Evolutionary conservation across 1,284 basidiomycete genomes (phyloP), one percentile per base, ranked within the genome.

Genomic region (Ustilago hordei): DNA sequence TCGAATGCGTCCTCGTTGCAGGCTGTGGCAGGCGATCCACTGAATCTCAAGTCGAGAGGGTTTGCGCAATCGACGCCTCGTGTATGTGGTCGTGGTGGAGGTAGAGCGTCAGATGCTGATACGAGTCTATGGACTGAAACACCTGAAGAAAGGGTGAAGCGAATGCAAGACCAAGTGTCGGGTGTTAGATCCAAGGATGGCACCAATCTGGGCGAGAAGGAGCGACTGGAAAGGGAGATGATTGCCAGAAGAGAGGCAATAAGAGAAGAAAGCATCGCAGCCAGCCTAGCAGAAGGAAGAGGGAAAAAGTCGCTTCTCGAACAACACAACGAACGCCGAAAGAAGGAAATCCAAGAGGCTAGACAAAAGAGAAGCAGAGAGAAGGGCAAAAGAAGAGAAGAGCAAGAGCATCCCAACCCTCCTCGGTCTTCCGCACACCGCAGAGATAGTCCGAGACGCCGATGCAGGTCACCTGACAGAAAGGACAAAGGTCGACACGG

Each of bases 111-210:
- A 41, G 67, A 76, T 31, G 62, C 53, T 3, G 75, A 83, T 31
- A 72, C 60, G 55, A 78, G 70, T 11, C 35, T 78, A 1, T 84
- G 82, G 82, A 82, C 79, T 7, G 82, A 84, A 58, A 82, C 78
- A 19, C 81, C 81, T 2, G 71, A 78, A 35, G 65, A 82, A 47
- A 56, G 78, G 15, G 31, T 59, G 28, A 57, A 79, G 55, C 70
- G 82, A 3, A 65, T 81, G 60, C 69, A 66, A 58, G 61, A 72
- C 9, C 62, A 80, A 34, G 75, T 71, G 8, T 52, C 64, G 15
- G 78, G 78, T 36, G 60, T 59, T n/a, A 52, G 38, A 38, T 48
- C 54, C 36, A 60, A 35, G 23, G 63, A 31, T 9, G 59, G 13
- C n/a, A 13, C 53, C 4, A 23, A 15, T 0, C 15, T 35, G 8